Conservation (phyloP, 345 rosid genomes). For the Xanthoceras sorbifolium region DNA sequence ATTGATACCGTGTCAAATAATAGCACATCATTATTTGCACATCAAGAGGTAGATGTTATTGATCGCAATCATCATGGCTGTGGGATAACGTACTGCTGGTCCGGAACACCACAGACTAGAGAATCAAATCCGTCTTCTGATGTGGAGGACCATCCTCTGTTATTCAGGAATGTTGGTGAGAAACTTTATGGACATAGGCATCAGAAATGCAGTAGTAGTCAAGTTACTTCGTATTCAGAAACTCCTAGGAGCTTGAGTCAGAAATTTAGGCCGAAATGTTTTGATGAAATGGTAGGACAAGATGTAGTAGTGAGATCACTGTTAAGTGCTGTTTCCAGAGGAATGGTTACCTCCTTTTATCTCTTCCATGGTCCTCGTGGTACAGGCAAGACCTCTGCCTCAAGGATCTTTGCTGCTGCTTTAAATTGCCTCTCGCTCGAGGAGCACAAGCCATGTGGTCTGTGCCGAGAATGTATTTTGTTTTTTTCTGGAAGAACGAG, state of each 20-base stretch:
- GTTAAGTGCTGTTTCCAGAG: conserved; percentile 70
- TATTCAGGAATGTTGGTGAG: conserved; percentile 43
- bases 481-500: conserved; percentile 70
- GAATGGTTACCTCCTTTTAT: conserved; percentile 70
- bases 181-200: conserved; percentile 29
- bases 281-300: conserved; percentile 88
- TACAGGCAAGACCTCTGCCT: conserved; percentile 87
- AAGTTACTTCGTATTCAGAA: conserved; percentile 37
- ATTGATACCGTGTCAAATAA: conserved; percentile 52
- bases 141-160: conserved; percentile 68
- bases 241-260: conserved; percentile 71
- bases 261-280: conserved; percentile 75
- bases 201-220: conserved; percentile 36
- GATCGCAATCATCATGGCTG: conserved; percentile 54
- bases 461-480: conserved; percentile 70
- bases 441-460: conserved; percentile 83
- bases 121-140: conserved; percentile 65
- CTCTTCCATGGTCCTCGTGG: conserved; percentile 96
- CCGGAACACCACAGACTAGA: conserved; percentile 69
- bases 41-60: conserved; percentile 50
- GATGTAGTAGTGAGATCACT: conserved; percentile 74
- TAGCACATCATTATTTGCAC: conserved; percentile 41
- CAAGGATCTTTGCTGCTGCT: conserved; percentile 90
- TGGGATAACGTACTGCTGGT: conserved; percentile 85
- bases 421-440: conserved; percentile 78